Evolutionary conservation across 495 filamentous ascomycete species (phyloP), one percentile per base, ranked within the genome.

Genomic region (Parachaetomium inaequale): DNA sequence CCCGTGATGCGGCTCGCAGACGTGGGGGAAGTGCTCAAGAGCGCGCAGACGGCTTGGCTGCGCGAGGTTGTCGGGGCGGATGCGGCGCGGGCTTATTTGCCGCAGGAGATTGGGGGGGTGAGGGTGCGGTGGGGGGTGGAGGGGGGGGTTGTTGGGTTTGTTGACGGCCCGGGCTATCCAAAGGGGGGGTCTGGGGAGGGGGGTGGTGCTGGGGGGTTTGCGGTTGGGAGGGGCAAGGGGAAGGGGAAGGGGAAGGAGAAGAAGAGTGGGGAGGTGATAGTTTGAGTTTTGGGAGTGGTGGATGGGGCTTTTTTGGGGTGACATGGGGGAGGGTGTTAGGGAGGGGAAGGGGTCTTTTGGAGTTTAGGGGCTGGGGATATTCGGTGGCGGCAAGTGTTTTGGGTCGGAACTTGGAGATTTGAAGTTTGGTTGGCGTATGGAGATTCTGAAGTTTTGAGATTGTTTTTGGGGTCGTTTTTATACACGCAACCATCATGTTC

Each of bases 1-100:
- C 71, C 71, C 45, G 71, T 73, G 19, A 64, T 73, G 59, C 65
- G 71, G 3, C 26, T 55, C 14, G 47, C 55, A 15, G 55, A 56
- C 8, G 10, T 52, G 8, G 58, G 52, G 36, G 70, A 73, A 58
- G 12, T 70, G 46, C 62, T 70, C 45, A 73, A 73, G 63, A 66
- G 63, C 49, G 25, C 67, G 10, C 71, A 73, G 60, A 70, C 71
- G 29, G n/a, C 19, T 0, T 70, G 55, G 36, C 21, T 70, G 38
- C 46, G 69, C 7, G 66, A 68, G n/a, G 42, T 62, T 2, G 63
- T 63, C 0, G 67, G 46, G 4, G 58, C 65, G 0, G 71, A 73
- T 38, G 66, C 65, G 40, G 71, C 67, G 7, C 70, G 67, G 63
- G 45, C 59, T 6, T 71, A 63, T 51, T 55, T 73, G 4, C 65